A percentile compares a stretch with the other conserved stretches of the same genome.
phyloP scores from a whole-genome alignment of 306 rosid species.

The Ochetophila trinervis region DNA sequence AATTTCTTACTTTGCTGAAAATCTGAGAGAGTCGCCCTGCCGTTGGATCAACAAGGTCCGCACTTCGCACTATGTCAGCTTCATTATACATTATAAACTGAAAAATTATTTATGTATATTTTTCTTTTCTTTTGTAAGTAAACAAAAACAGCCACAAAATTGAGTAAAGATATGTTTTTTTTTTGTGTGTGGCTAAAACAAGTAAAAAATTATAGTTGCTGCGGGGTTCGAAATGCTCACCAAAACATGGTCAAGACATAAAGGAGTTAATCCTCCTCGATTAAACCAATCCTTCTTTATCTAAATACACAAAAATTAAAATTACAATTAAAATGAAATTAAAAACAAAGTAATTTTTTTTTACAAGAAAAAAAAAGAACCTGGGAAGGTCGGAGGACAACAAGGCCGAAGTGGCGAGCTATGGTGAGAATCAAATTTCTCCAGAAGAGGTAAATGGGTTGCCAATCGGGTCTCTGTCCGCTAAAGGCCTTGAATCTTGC shows the following conservation, averaged over 20 bases:
- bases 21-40: constrained; percentile 50
- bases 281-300: constrained; percentile 70
- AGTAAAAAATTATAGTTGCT: constrained; percentile 8
- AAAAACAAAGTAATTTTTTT: not conserved
- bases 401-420: constrained; percentile 47
- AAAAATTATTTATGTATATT: too few species aligned
- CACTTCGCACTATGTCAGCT: constrained; percentile 54
- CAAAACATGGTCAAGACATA: constrained; percentile 75
- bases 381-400: constrained; percentile 52
- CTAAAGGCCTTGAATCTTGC: constrained; percentile 89
- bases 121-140: too few species aligned
- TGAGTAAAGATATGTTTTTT: too few species aligned
- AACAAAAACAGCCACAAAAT: too few species aligned
- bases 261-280: constrained; percentile 75
- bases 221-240: constrained; percentile 33
- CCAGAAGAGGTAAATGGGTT: constrained; percentile 68
- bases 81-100: constrained; percentile 72
- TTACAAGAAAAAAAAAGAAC: constrained; percentile 20
- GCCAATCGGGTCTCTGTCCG: constrained; percentile 86
- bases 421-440: constrained; percentile 53
- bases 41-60: constrained; percentile 57
- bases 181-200: constrained; percentile 4
- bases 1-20: constrained; percentile 38
- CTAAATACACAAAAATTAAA: constrained; percentile 10
- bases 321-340: not conserved